These are phyloP conservation scores for Brassica carinata DNA, from an alignment of 345 rosid species.

Conservation along the genomic window DNA sequence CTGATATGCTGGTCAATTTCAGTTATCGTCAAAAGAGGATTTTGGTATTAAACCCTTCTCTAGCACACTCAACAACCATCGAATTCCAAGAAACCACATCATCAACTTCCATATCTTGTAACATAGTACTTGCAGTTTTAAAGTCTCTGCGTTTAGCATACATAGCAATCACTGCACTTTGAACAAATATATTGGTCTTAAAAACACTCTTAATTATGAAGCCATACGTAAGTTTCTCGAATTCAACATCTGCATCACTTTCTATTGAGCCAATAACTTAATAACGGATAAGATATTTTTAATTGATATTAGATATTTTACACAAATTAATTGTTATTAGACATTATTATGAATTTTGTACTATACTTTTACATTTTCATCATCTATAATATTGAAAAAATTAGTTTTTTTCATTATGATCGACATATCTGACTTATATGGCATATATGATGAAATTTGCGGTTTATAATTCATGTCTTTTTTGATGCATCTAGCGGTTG, in stretches of 20 bases:
- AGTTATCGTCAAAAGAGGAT: no score
- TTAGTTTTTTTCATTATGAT: no score
- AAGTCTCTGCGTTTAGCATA: conserved; percentile 63
- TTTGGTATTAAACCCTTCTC: conserved; percentile 43
- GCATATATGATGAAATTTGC: background rate
- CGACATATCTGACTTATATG: background rate
- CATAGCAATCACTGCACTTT: conserved; percentile 81
- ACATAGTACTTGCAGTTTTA: conserved; percentile 39
- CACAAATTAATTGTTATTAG: no score
- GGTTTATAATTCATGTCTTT: background rate
- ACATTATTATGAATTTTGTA: no score
- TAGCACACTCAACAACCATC: conserved; percentile 66
- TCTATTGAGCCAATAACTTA: no score
- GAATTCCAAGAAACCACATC: conserved; percentile 85
- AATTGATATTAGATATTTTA: no score
- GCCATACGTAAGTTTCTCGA: conserved; percentile 11
- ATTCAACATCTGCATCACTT: no score
- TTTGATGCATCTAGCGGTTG: no score
- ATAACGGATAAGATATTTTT: no score
- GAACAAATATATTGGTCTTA: conserved; percentile 63
- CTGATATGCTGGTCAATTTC: no score
- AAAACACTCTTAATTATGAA: conserved; percentile 51
- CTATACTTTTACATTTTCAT: no score
- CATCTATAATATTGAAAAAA: no score
- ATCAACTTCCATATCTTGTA: conserved; percentile 53